Base-by-base conservation (phyloP, 106 monocot genomes). In the Hemerocallis citrina region DNA sequence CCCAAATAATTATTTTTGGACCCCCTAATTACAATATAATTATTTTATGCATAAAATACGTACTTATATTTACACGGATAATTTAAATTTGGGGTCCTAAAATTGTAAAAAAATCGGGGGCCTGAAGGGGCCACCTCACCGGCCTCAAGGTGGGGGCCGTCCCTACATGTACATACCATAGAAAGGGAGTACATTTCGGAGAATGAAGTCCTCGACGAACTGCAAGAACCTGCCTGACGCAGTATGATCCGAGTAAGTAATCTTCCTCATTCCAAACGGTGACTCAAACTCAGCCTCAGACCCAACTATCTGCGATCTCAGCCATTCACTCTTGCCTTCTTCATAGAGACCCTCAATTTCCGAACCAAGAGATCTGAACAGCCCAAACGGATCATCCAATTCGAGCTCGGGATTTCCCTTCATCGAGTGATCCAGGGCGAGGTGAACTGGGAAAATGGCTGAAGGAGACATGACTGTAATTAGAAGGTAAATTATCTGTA, bases 181-280 rank as follows among this genome's bases (percentile, higher is more conserved):
- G 79, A 69, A 83, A 5, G 83, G 88, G 8, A 77, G 79, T 7
- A 79, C 79, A 0, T 74, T 33, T 8, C 34, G 36, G 24, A 22
- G 46, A 3, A 88, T 31, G 60, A 74, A 72, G 7, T 83, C 83
- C 70, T 88, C 83, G 4, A 83, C 41, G 33, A 71, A 74, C 20
- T 36, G 59, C 41, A 88, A 43, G 74, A 73, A 88, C 74, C 83
- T 75, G 14, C 88, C 83, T 0, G 83, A 88, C 13, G 88, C 83
- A 0, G 80, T 80, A 65, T 80, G 77, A 61, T 89, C 89, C 29
- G 74, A 71, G 69, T 89, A 89, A 9, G 72, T 83, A 44, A 83
- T 70, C n/a, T 62, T 62, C 6, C 83, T 73, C 13, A 68, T 62
- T 0, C 88, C 88, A 43, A 83, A 89, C 3, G 88, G 88, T 2